Evolutionary conservation across 352 stramenopile genomes (phyloP).

Genomic region (Phytophthora cactorum): DNA sequence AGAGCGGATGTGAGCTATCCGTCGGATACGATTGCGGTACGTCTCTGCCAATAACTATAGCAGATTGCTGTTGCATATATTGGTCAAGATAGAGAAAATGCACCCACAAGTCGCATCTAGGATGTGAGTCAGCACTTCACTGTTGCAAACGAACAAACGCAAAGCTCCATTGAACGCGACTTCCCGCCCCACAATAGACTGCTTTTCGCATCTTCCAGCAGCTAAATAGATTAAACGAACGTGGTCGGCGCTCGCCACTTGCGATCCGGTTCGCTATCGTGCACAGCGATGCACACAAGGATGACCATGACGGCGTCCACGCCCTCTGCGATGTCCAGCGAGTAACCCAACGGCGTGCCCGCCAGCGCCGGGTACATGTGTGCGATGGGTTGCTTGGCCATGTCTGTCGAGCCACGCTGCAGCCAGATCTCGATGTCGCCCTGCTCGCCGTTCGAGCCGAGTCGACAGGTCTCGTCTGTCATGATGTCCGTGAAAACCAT

Average conservation of each 20-base stretch:
- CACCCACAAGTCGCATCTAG: not conserved
- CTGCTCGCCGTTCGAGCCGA: slow-evolving; percentile 30
- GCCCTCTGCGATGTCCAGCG: slow-evolving; percentile 42
- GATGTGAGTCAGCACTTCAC: slow-evolving; percentile 6
- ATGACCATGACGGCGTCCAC: slow-evolving; percentile 45
- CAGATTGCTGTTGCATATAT: slow-evolving; percentile 2
- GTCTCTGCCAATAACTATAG: not conserved
- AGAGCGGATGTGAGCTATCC: not conserved
- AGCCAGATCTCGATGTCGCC: slow-evolving; percentile 49
- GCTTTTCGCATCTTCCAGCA: not conserved
- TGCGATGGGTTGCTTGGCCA: slow-evolving; percentile 31
- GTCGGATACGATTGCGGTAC: slow-evolving; percentile 2
- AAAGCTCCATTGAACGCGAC: not conserved
- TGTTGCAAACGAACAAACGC: no score
- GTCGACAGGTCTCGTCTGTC: slow-evolving; percentile 36
- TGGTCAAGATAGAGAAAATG: slow-evolving; percentile 9
- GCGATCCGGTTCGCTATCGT: slow-evolving; percentile 33
- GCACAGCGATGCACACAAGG: slow-evolving; percentile 36
- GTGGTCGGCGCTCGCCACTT: slow-evolving; percentile 15
- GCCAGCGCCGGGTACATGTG: slow-evolving; percentile 36
- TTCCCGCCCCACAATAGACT: not conserved
- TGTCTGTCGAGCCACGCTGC: slow-evolving; percentile 30
- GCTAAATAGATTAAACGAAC: slow-evolving; percentile 16
- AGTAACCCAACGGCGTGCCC: slow-evolving; percentile 33
- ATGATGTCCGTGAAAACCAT: slow-evolving; percentile 47